A percentile compares a stretch with the other conserved stretches of the same genome.
Evolutionary conservation across 192 early-diverging fungal species (phyloP).

Genomic region (Backusella tuberculispora): DNA sequence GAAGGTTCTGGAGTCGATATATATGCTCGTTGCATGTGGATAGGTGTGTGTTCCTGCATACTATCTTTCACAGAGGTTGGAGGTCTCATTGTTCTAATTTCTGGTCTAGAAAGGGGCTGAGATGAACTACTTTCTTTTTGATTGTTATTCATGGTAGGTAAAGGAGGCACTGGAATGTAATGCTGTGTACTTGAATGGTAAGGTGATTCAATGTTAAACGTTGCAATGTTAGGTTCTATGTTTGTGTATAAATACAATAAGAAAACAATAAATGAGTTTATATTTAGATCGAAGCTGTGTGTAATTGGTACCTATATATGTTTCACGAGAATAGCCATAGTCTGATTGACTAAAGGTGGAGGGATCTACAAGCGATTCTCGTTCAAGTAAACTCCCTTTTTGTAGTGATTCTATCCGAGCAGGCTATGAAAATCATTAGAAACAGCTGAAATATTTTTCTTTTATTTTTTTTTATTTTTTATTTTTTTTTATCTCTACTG

Average conservation of each 20-base stretch:
- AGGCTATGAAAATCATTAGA: slow-evolving; percentile 3
- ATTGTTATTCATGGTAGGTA: not conserved
- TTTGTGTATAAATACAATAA: not conserved
- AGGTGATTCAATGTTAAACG: not conserved
- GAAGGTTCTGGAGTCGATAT: not conserved
- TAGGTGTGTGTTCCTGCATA: slow-evolving; percentile 10
- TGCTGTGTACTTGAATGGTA: not conserved
- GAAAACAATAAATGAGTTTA: not conserved
- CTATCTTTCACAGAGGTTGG: slow-evolving; percentile 20
- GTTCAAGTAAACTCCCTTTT: not conserved
- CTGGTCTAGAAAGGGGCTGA: slow-evolving; percentile 15
- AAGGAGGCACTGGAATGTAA: slow-evolving; percentile 16
- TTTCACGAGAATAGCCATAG: slow-evolving; percentile 20
- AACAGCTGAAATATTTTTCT: not conserved
- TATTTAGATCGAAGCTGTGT: not conserved
- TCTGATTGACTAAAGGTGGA: not conserved
- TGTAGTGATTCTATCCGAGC: slow-evolving; percentile 11
- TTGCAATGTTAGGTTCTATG: slow-evolving; percentile 8
- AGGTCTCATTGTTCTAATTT: slow-evolving; percentile 24
- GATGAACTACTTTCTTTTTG: slow-evolving; percentile 15
- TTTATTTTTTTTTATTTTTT: not conserved
- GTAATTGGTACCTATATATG: slow-evolving; percentile 24
- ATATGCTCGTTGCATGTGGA: slow-evolving; percentile 1
- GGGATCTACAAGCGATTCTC: slow-evolving; percentile 25
- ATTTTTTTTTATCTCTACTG: not conserved